Evolutionary conservation across 2,329 filamentous ascomycete species (phyloP).

Genomic region (Magnaporthiopsis rhizophila): DNA sequence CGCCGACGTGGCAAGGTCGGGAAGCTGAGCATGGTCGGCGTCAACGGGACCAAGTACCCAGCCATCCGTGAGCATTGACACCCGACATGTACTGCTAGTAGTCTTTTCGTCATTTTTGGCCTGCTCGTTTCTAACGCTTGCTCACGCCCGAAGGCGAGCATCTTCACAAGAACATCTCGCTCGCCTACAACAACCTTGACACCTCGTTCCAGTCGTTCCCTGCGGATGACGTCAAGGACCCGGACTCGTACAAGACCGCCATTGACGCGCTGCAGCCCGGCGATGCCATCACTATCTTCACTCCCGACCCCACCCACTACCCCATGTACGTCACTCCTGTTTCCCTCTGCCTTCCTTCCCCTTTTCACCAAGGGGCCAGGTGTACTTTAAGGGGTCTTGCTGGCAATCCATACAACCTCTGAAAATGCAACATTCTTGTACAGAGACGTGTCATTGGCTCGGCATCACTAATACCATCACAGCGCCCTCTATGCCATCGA

Average conservation of each 20-base stretch:
- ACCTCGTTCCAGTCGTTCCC: conserved; percentile 80
- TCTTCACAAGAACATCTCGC: conserved; percentile 76
- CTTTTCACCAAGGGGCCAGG: background rate
- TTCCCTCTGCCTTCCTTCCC: background rate
- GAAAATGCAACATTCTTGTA: background rate
- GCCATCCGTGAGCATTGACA: conserved; percentile 62
- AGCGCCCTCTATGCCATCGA: conserved; percentile 79
- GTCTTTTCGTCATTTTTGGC: too few species aligned
- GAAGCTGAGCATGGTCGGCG: conserved; percentile 81
- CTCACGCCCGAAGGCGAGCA: conserved; percentile 55
- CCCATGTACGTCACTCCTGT: conserved; percentile 48
- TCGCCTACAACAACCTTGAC: conserved; percentile 84
- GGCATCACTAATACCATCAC: background rate
- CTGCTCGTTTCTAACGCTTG: too few species aligned
- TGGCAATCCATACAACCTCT: background rate
- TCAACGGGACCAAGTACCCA: conserved; percentile 81
- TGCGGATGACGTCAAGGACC: conserved; percentile 62
- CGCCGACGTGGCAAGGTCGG: conserved; percentile 82
- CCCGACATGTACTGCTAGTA: background rate
- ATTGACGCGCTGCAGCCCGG: conserved; percentile 77
- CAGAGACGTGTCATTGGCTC: background rate
- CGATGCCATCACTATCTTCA: conserved; percentile 93
- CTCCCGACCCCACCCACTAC: conserved; percentile 86
- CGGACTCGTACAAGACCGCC: conserved; percentile 78
- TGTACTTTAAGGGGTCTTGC: background rate